A percentile compares a stretch with the other conserved stretches of the same genome.
phyloP scores from a whole-genome alignment of 331 rosid species.

The Erythrophleum ivorense region DNA sequence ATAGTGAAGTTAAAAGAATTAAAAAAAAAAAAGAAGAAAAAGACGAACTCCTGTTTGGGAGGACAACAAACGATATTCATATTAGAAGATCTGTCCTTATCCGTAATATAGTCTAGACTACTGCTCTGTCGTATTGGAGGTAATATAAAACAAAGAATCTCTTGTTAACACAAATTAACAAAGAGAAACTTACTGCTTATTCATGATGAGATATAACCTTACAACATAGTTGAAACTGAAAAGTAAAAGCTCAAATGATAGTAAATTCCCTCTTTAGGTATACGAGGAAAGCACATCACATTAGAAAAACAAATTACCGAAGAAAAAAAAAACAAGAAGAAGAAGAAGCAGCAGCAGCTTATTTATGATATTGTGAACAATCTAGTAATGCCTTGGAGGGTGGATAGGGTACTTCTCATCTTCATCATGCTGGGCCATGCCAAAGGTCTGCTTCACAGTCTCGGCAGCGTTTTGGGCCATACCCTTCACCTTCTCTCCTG shows the following conservation, averaged over 20 bases:
- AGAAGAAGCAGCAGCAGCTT: neutral
- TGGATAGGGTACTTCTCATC: neutral
- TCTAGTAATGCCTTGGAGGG: neutral
- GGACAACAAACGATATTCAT: too few relatives aligned
- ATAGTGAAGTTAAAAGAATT: too few relatives aligned
- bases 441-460: constrained; percentile 39
- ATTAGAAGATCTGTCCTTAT: too few relatives aligned
- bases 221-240: neutral
- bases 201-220: neutral
- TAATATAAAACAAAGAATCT: neutral
- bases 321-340: neutral
- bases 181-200: neutral
- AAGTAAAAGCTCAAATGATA: neutral
- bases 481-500: constrained; percentile 53
- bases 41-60: too few relatives aligned
- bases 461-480: constrained; percentile 37
- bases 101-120: too few relatives aligned
- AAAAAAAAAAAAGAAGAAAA: too few relatives aligned
- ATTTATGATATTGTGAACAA: neutral
- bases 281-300: neutral
- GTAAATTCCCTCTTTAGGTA: neutral
- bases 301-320: neutral
- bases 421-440: constrained; percentile 34
- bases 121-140: too few relatives aligned
- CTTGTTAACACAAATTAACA: neutral